These are phyloP conservation scores for Lyophyllum shimeji DNA, from an alignment of 768 basidiomycete genomes.

Conservation along the genomic window DNA sequence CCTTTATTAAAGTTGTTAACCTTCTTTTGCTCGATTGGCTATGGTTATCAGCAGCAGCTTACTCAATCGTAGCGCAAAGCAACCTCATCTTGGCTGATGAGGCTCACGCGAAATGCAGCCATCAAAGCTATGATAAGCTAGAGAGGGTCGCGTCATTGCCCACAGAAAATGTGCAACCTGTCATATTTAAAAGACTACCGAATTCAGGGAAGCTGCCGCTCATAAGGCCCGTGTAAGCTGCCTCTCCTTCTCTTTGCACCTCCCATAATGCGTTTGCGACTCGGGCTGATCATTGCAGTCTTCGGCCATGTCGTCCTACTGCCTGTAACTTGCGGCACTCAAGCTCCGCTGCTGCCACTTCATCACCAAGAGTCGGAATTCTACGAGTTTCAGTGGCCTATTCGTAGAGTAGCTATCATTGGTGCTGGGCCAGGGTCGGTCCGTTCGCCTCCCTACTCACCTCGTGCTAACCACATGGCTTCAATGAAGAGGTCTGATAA, in stretches of 20 bases:
- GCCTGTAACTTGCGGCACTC: neutral
- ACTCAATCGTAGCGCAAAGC: neutral
- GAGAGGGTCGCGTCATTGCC: neutral
- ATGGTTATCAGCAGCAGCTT: too few relatives aligned
- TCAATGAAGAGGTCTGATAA: slow-evolving; percentile 31
- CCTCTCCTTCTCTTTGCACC: neutral
- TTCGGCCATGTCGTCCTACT: neutral
- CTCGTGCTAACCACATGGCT: neutral
- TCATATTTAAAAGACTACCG: too few relatives aligned
- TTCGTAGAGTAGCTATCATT: slow-evolving; percentile 38
- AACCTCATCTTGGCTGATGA: neutral
- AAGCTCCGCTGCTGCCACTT: neutral
- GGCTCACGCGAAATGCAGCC: neutral
- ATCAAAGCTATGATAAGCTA: neutral
- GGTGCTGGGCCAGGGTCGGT: slow-evolving; percentile 41
- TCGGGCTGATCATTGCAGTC: neutral
- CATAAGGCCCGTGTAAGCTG: neutral
- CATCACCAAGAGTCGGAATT: slow-evolving; percentile 3
- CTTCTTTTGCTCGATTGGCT: too few relatives aligned
- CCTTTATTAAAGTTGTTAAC: too few relatives aligned
- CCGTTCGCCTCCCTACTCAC: neutral
- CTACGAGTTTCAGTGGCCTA: slow-evolving; percentile 37
- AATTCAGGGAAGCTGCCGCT: neutral
- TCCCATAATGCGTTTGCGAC: neutral
- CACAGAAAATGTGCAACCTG: neutral